phyloP scores from a whole-genome alignment of 1,139 yeast species.

The Suzukiozyma palmioleophila region DNA sequence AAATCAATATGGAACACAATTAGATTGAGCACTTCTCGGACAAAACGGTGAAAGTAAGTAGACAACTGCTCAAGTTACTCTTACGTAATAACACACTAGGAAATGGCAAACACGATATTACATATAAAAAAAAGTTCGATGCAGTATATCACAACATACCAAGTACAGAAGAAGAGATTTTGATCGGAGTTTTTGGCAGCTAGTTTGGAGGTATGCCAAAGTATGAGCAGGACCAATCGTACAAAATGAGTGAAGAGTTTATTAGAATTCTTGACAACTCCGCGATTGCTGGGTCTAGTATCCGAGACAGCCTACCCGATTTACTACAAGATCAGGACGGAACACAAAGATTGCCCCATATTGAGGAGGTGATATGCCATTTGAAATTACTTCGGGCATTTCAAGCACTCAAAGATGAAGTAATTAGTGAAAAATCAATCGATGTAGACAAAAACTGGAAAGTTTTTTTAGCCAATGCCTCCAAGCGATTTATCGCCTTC shows the following conservation, averaged over 20 bases:
- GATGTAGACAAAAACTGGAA: slow-evolving; percentile 18
- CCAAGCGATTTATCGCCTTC: slow-evolving; percentile 20
- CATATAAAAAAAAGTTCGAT: too few relatives aligned
- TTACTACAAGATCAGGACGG: background rate
- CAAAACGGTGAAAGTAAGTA: too few relatives aligned
- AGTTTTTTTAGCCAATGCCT: slow-evolving; percentile 20
- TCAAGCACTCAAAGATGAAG: slow-evolving; percentile 14
- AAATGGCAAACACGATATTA: too few relatives aligned
- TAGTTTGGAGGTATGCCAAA: background rate
- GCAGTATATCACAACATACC: too few relatives aligned
- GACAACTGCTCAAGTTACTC: too few relatives aligned
- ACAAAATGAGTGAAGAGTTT: background rate
- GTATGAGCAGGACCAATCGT: background rate
- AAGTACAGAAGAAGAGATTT: background rate
- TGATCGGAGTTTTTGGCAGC: background rate
- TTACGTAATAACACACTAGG: too few relatives aligned
- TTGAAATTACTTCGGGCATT: slow-evolving; percentile 23
- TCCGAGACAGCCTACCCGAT: background rate
- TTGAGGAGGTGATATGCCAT: slow-evolving; percentile 22
- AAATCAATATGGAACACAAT: too few relatives aligned
- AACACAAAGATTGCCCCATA: slow-evolving; percentile 4
- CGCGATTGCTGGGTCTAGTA: too few relatives aligned
- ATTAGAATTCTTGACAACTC: background rate
- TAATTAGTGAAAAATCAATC: slow-evolving; percentile 9
- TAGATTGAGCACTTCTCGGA: too few relatives aligned